Base-by-base conservation (phyloP, 139 green algal species). In the Yamagishiella unicocca region DNA sequence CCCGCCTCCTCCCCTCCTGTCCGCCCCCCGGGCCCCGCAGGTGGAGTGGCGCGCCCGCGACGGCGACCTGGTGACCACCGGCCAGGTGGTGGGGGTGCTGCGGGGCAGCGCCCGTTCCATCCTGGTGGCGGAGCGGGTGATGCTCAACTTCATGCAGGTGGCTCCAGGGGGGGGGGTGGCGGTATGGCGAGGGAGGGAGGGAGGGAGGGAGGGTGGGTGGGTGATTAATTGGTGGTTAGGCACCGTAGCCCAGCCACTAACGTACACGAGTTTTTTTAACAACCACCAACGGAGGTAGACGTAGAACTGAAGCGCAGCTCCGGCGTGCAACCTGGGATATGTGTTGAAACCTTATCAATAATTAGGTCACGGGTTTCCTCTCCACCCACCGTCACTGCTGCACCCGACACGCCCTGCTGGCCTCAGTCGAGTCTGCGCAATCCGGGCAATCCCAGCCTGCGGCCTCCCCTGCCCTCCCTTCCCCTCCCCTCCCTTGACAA, bases 121-220 rank as follows among this genome's bases (percentile, higher is more conserved):
- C 40, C 93, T 99, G n/a, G 84, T 96, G 67, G 98, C 96, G 6
- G 98, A 99, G 92, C 93, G 98, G 0, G 89, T 99, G 22, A 96
- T 95, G 9, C 95, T 99, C 53, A 99, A 99, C 93, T 99, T 99
- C 89, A 97, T 99, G 98, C 98, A 99, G 92, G 90, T 91, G 25
- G 27, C 92, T 6, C 10, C 25, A 38, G 66, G 25, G n/a, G 74
- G 22, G 37, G 70, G n/a, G n/a, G n/a, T n/a, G n/a, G n/a, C n/a
- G n/a, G n/a, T n/a, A n/a, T n/a, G n/a, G n/a, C n/a, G n/a, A 35
- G 37, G 70, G 17, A 40, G 31, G 9, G 68, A 53, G 68, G 29
- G 68, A 31, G 46, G 31, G 7, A 45, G 14, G 14, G 21, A 73
- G 9, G 14, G 21, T 35, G 64, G 19, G 64, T n/a, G n/a, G n/a